Percentiles rank a stretch among this genome's conserved stretches.
Conservation (phyloP, 1,284 basidiomycete genomes). For the Cutaneotrichosporon mucoides region DNA sequence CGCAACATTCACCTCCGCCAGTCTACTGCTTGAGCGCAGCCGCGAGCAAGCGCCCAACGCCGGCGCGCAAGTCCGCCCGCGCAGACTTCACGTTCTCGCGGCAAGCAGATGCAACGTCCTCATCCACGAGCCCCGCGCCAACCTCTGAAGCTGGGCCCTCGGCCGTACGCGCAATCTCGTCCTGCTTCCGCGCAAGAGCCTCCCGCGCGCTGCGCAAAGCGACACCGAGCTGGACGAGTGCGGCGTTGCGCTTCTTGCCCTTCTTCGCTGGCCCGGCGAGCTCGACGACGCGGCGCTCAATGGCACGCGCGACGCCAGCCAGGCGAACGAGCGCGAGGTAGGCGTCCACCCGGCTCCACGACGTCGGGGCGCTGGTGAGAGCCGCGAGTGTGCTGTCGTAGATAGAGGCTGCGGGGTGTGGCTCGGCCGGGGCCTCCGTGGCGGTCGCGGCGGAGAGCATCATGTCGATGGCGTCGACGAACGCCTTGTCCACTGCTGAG, state of each 20-base stretch:
- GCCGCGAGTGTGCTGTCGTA: neutral
- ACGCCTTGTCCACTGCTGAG: slow-evolving; percentile 6
- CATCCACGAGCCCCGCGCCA: neutral
- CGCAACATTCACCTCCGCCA: too few species aligned
- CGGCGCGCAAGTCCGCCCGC: neutral
- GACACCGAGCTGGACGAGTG: slow-evolving; percentile 1
- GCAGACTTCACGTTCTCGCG: neutral
- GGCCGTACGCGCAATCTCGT: too few species aligned
- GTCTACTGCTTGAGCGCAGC: too few species aligned
- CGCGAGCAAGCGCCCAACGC: neutral
- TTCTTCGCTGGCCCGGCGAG: slow-evolving; percentile 19
- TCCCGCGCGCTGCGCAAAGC: slow-evolving; percentile 8
- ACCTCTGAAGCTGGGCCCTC: too few species aligned
- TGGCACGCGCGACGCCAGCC: slow-evolving; percentile 11
- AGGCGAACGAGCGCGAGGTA: slow-evolving; percentile 7
- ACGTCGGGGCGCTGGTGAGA: neutral
- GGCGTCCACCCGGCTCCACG: slow-evolving; percentile 2
- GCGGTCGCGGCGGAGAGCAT: slow-evolving; percentile 5
- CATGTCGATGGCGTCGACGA: neutral
- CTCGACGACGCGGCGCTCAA: slow-evolving; percentile 7
- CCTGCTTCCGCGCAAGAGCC: neutral
- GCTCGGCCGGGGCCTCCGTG: neutral
- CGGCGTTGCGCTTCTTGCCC: slow-evolving; percentile 26
- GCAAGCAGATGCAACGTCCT: neutral
- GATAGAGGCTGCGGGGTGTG: neutral